phyloP scores from a whole-genome alignment of 331 rosid genomes.

The Phaseolus coccineus region DNA sequence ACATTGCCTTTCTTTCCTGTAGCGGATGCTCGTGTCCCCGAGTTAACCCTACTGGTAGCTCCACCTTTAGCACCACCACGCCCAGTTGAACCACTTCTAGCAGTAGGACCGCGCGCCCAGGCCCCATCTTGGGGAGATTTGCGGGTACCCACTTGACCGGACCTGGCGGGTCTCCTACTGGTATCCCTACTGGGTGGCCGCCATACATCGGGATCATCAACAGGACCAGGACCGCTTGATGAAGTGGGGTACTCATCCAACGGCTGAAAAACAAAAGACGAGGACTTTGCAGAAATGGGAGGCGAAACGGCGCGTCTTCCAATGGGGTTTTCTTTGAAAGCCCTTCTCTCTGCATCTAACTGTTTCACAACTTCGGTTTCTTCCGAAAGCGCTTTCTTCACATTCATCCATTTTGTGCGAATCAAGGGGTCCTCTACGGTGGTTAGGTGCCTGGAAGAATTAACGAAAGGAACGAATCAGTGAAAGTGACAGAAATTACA shows the following conservation, averaged over 20 bases:
- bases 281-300: slow-evolving; percentile 69
- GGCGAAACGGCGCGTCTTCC: slow-evolving; percentile 90
- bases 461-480: background rate
- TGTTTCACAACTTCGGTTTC: slow-evolving; percentile 94
- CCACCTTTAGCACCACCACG: slow-evolving; percentile 83
- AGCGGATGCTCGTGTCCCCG: slow-evolving; percentile 66
- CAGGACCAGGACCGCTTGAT: slow-evolving; percentile 58
- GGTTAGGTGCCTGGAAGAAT: slow-evolving; percentile 67
- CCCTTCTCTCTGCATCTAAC: slow-evolving; percentile 88
- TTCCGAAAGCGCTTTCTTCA: slow-evolving; percentile 86
- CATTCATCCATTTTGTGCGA: slow-evolving; percentile 97
- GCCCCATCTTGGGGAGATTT: slow-evolving; percentile 83
- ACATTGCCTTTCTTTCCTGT: slow-evolving; percentile 68
- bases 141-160: slow-evolving; percentile 49
- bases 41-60: slow-evolving; percentile 62
- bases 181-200: slow-evolving; percentile 95
- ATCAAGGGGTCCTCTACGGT: slow-evolving; percentile 83
- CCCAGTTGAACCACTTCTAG: slow-evolving; percentile 45
- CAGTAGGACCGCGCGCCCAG: slow-evolving; percentile 78
- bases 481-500: background rate
- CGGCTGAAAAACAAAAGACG: slow-evolving; percentile 92
- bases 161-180: slow-evolving; percentile 70
- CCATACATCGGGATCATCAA: slow-evolving; percentile 99
- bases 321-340: slow-evolving; percentile 75
- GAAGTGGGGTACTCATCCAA: slow-evolving; percentile 96